Conservation (phyloP, 129 eudicot genomes). For the Kitagawia praeruptora region DNA sequence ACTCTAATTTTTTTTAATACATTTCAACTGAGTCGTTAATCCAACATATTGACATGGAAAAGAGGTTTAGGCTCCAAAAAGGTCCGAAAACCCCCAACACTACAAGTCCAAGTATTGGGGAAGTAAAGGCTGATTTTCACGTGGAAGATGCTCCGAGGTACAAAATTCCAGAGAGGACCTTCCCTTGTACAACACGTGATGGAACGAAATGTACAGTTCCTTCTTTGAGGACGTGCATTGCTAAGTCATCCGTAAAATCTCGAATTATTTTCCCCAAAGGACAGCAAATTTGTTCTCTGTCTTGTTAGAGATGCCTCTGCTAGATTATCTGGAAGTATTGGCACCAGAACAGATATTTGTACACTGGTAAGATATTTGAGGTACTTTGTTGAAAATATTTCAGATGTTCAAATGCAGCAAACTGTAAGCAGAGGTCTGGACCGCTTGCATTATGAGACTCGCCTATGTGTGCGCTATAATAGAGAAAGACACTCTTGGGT, state of each 20-base stretch:
- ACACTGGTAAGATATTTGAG: constrained; percentile 16
- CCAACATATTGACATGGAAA: not conserved
- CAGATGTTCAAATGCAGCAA: not conserved
- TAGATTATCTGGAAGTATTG: constrained; percentile 84
- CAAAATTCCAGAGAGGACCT: constrained; percentile 16
- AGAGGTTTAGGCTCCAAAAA: constrained; percentile 9
- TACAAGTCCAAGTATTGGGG: not conserved
- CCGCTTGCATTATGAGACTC: too few relatives aligned
- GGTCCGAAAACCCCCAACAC: constrained; percentile 2
- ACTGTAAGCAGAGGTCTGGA: not conserved
- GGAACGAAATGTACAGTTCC: constrained; percentile 14
- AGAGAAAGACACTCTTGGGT: too few relatives aligned
- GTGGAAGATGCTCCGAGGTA: constrained; percentile 20
- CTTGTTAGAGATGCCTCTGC: constrained; percentile 93
- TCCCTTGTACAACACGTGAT: constrained; percentile 16
- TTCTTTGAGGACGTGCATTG: constrained; percentile 7
- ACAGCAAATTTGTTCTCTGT: constrained; percentile 41
- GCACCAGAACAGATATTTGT: constrained; percentile 66
- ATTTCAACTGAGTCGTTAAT: too few relatives aligned
- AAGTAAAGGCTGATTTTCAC: constrained; percentile 14
- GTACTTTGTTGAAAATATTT: not conserved
- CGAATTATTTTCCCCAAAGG: constrained; percentile 8
- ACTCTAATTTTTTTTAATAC: too few relatives aligned
- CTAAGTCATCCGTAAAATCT: constrained; percentile 4
- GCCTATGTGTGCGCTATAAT: too few relatives aligned